phyloP scores from a whole-genome alignment of 768 basidiomycete genomes.

The Termitomyces sp. region DNA sequence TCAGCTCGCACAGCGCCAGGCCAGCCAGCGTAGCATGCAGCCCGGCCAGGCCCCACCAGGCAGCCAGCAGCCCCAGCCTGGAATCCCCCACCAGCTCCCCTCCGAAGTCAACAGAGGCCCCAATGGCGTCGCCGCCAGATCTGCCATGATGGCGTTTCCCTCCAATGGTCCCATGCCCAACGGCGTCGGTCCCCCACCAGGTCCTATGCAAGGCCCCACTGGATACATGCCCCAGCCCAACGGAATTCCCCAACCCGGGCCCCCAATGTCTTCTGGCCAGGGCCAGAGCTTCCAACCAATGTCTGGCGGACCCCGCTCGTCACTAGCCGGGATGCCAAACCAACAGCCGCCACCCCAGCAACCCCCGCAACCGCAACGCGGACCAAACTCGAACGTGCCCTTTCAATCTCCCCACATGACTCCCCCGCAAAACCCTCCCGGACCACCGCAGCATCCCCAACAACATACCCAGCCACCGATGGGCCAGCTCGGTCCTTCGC shows the following conservation, averaged over 20 bases:
- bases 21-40: conserved; percentile 12
- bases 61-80: conserved; percentile 17
- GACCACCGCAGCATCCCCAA: conserved; percentile 15
- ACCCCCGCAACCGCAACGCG: conserved; percentile 29
- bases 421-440: conserved; percentile 45
- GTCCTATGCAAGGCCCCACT: conserved; percentile 14
- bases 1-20: conserved; percentile 26
- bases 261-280: conserved; percentile 21
- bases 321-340: conserved; percentile 17
- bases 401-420: conserved; percentile 66
- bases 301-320: conserved; percentile 11
- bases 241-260: conserved; percentile 20
- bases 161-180: conserved; percentile 22
- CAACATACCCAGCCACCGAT: conserved; percentile 33
- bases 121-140: conserved; percentile 15
- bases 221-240: conserved; percentile 17
- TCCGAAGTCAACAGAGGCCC: conserved; percentile 16
- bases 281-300: conserved; percentile 21
- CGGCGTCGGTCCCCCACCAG: conserved; percentile 19
- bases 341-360: conserved; percentile 12
- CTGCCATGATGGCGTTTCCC: conserved; percentile 17
- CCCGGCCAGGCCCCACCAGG: conserved; percentile 18
- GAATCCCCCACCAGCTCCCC: conserved; percentile 20
- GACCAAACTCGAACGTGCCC: conserved; percentile 44
- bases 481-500: conserved; percentile 46